phyloP scores from a whole-genome alignment of 192 early-diverging fungal genomes.

The Linderina pennispora region DNA sequence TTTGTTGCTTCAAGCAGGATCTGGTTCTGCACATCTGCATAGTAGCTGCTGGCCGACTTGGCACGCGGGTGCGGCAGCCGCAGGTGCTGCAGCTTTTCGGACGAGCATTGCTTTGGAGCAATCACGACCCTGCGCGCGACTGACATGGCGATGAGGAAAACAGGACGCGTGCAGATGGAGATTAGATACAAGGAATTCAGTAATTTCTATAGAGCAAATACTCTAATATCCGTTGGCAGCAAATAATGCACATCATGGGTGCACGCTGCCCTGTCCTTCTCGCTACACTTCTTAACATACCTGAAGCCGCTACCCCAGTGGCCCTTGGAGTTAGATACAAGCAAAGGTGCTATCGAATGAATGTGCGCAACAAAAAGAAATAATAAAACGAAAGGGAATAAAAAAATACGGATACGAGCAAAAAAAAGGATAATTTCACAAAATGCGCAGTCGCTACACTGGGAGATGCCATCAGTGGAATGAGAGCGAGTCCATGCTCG shows the following conservation, averaged over 20 bases:
- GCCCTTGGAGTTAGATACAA: too few species aligned
- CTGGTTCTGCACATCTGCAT: constrained; percentile 13
- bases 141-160: too few species aligned
- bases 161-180: too few species aligned
- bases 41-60: constrained; percentile 18
- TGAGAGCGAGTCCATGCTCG: constrained; percentile 17
- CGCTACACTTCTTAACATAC: too few species aligned
- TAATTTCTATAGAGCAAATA: too few species aligned
- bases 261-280: too few species aligned
- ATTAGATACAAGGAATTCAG: too few species aligned
- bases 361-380: neutral
- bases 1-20: constrained; percentile 19
- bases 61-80: constrained; percentile 28
- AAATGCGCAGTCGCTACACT: neutral
- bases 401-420: neutral
- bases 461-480: neutral
- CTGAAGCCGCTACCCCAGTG: too few species aligned
- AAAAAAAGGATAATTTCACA: neutral
- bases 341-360: constrained; percentile 1
- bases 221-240: too few species aligned
- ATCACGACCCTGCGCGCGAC: constrained; percentile 13
- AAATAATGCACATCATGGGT: too few species aligned
- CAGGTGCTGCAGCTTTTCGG: constrained; percentile 15
- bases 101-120: constrained; percentile 14
- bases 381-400: neutral